Evolutionary conservation across 805 yeast species (phyloP), one percentile per base, ranked within the genome.

Genomic region (Candida sphagnicola): DNA sequence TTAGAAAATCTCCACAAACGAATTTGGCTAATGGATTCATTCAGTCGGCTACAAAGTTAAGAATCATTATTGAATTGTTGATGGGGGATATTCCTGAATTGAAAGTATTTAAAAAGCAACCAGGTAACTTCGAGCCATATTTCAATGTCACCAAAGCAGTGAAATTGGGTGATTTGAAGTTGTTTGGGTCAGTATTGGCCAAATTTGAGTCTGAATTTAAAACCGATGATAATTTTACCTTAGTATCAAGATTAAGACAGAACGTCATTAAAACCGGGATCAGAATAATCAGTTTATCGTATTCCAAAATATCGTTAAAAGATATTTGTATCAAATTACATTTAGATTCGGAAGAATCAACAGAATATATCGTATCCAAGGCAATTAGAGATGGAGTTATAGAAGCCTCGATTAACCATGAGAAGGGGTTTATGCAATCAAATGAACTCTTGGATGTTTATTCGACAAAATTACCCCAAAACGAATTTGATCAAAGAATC

Each of bases 211-310:
- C 62, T 1, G 67, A 62, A 26, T 79, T 90, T 49, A 73, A 80
- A 53, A 74, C 68, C 42, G 99, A 93, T 62, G 87, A 83, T 35
- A 86, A 82, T 50, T 86, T 80, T 59, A 85, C 87, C 28, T 74
- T 93, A 51, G 93, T 93, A 32, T 74, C 88, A 33, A 79, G 98
- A 54, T 74, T 93, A 56, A 85, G 97, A 60, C 96, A 95, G 57
- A 93, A 91, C 60, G 99, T 93, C 45, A 93, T 93, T 65, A 93
- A 91, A 67, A 90, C 99, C 1, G 99, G 99, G 56, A 88, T 93
- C 44, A 78, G 98, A 61, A 85, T 87, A 54, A 87, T 93, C 55
- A 86, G 96, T 10, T 70, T 93, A 53, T 82, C 96, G 5, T 93
- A 93, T 68, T 85, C 93, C 43, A 82, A 79, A 58, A 93, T 93